Percentiles rank a stretch among this genome's conserved stretches.
Evolutionary conservation across 495 filamentous ascomycete species (phyloP).

Genomic region (Aspergillus steynii): DNA sequence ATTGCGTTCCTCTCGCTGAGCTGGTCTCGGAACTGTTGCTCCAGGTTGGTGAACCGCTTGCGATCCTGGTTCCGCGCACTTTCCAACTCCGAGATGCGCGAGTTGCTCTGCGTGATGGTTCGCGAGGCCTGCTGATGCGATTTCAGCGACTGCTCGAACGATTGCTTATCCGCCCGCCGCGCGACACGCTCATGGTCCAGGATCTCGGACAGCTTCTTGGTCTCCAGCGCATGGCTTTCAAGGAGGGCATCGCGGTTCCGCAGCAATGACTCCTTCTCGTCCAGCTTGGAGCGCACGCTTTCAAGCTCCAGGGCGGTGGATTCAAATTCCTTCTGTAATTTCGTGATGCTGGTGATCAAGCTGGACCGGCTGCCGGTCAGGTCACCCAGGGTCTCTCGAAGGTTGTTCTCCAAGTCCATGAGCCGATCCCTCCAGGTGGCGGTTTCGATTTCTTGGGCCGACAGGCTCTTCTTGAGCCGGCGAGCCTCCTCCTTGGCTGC

Average conservation of each 20-base stretch:
- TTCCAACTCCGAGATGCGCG: slow-evolving; percentile 83
- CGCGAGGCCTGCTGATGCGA: slow-evolving; percentile 81
- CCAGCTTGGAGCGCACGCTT: slow-evolving; percentile 66
- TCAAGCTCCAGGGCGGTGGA: slow-evolving; percentile 80
- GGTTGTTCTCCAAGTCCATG: slow-evolving; percentile 82
- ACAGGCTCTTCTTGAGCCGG: slow-evolving; percentile 75
- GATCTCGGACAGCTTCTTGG: slow-evolving; percentile 78
- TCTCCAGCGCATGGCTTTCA: slow-evolving; percentile 84
- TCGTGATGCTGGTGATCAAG: slow-evolving; percentile 81
- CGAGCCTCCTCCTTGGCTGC: slow-evolving; percentile 85
- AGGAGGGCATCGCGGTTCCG: slow-evolving; percentile 90
- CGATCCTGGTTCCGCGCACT: slow-evolving; percentile 68
- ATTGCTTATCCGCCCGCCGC: slow-evolving; percentile 78
- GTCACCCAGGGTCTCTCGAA: slow-evolving; percentile 82
- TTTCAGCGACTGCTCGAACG: slow-evolving; percentile 84
- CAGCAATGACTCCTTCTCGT: slow-evolving; percentile 85
- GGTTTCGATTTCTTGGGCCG: slow-evolving; percentile 81
- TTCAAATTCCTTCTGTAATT: slow-evolving; percentile 85
- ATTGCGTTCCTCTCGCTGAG: slow-evolving; percentile 87
- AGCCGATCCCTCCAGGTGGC: slow-evolving; percentile 86
- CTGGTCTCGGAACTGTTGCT: slow-evolving; percentile 79
- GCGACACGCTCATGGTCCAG: slow-evolving; percentile 88
- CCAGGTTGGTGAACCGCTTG: slow-evolving; percentile 69
- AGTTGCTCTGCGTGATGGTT: slow-evolving; percentile 79
- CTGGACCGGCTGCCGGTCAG: slow-evolving; percentile 83